Percentiles rank a stretch among this genome's conserved stretches.
Evolutionary conservation across 345 rosid species (phyloP).

Genomic region (Jatropha curcas): DNA sequence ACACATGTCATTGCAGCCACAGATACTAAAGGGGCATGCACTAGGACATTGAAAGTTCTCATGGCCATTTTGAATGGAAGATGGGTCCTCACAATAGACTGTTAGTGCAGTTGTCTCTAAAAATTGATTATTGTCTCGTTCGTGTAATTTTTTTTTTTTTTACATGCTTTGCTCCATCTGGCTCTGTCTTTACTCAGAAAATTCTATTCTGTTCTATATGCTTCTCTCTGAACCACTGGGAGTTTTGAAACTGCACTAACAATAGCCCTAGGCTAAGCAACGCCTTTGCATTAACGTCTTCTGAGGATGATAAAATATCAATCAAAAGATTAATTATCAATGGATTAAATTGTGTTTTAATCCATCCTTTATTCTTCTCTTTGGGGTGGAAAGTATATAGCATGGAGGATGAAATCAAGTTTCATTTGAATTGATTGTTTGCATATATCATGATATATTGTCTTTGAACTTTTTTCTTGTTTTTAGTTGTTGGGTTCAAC

Average conservation of each 20-base stretch:
- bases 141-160: neutral
- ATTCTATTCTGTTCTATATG: neutral
- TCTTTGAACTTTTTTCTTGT: neutral
- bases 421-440: neutral
- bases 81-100: constrained; percentile 74
- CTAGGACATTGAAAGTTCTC: constrained; percentile 79
- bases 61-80: constrained; percentile 78
- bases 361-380: neutral
- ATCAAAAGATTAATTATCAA: too few species aligned
- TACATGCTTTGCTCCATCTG: neutral
- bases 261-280: neutral
- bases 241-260: neutral
- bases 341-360: neutral
- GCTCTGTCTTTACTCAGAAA: neutral
- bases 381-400: neutral
- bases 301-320: neutral
- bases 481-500: neutral
- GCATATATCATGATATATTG: too few species aligned
- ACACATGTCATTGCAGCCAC: constrained; percentile 88
- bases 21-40: constrained; percentile 66
- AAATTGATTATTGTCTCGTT: neutral
- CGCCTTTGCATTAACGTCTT: neutral
- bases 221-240: neutral
- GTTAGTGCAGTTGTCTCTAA: constrained; percentile 43
- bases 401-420: neutral